phyloP scores from a whole-genome alignment of 768 basidiomycete genomes.

The Obba rivulosa region DNA sequence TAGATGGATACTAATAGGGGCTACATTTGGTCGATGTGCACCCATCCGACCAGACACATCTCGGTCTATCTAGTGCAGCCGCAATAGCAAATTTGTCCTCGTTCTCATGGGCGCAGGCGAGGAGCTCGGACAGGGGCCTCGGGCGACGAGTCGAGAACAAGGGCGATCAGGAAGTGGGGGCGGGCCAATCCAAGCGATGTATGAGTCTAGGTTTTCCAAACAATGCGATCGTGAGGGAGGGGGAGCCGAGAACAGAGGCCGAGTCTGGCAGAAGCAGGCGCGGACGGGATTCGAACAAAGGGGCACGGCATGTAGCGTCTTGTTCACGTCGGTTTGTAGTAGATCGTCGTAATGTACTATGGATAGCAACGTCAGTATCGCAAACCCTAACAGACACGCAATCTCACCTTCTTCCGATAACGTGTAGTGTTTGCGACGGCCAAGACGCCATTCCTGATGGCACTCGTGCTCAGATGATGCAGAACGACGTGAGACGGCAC shows the following conservation, averaged over 20 bases:
- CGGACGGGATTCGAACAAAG: too few species aligned
- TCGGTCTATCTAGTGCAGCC: constrained; percentile 16
- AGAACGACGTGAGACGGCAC: constrained; percentile 92
- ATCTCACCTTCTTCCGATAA: constrained; percentile 82
- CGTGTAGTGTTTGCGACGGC: constrained; percentile 90
- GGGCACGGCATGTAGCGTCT: background rate
- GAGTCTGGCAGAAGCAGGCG: too few species aligned
- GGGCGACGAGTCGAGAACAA: constrained; percentile 8
- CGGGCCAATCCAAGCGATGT: background rate
- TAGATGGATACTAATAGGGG: constrained; percentile 77
- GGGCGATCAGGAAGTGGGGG: background rate
- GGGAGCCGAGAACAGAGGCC: background rate
- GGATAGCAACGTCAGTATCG: background rate
- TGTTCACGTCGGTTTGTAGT: constrained; percentile 62
- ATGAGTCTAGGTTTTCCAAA: background rate
- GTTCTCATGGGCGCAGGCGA: constrained; percentile 81
- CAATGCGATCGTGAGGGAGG: background rate
- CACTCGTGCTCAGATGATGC: constrained; percentile 92
- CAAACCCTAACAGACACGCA: constrained; percentile 1
- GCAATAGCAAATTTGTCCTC: constrained; percentile 67
- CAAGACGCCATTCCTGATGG: constrained; percentile 88
- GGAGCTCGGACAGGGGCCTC: constrained; percentile 47
- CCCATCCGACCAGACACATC: constrained; percentile 54
- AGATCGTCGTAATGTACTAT: constrained; percentile 83
- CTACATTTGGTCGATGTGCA: constrained; percentile 77